Conservation (phyloP, 2,329 filamentous ascomycete genomes). For the Aspergillus fijiensis region DNA sequence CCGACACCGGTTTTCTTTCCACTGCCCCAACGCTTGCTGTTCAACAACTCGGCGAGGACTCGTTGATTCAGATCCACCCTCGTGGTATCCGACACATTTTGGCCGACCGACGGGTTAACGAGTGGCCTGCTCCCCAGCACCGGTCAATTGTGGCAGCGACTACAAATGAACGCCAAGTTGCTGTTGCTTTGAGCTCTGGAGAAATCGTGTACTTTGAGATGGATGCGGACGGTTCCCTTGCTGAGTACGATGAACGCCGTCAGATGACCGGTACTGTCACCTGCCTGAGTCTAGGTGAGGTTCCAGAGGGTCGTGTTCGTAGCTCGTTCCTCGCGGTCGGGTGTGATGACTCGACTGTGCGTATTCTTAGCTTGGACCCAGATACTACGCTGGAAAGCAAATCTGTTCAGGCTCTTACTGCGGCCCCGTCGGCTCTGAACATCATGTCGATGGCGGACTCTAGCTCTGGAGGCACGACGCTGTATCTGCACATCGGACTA, state of each 20-base stretch:
- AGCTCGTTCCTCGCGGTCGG: constrained; percentile 95
- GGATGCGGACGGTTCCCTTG: constrained; percentile 84
- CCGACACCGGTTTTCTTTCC: constrained; percentile 86
- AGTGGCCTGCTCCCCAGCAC: constrained; percentile 92
- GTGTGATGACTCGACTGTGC: constrained; percentile 93
- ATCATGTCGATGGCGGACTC: constrained; percentile 97
- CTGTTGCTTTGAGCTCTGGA: constrained; percentile 88
- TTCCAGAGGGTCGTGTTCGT: constrained; percentile 83
- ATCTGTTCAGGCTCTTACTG: constrained; percentile 89
- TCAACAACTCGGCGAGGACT: constrained; percentile 90
- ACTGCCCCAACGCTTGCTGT: constrained; percentile 87
- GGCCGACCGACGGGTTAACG: constrained; percentile 73
- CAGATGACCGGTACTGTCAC: constrained; percentile 96
- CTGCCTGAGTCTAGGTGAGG: constrained; percentile 87
- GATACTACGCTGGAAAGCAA: constrained; percentile 90
- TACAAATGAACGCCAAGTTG: constrained; percentile 90
- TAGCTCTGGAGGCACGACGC: constrained; percentile 78
- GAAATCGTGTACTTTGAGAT: constrained; percentile 99
- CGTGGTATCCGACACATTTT: constrained; percentile 91
- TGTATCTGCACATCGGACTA: constrained; percentile 94
- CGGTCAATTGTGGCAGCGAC: constrained; percentile 92
- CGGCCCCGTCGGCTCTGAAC: constrained; percentile 80
- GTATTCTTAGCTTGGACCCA: constrained; percentile 84
- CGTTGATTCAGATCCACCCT: constrained; percentile 91
- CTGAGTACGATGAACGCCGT: constrained; percentile 92